phyloP scores from a whole-genome alignment of 352 stramenopile genomes.

The Globisporangium irregulare region DNA sequence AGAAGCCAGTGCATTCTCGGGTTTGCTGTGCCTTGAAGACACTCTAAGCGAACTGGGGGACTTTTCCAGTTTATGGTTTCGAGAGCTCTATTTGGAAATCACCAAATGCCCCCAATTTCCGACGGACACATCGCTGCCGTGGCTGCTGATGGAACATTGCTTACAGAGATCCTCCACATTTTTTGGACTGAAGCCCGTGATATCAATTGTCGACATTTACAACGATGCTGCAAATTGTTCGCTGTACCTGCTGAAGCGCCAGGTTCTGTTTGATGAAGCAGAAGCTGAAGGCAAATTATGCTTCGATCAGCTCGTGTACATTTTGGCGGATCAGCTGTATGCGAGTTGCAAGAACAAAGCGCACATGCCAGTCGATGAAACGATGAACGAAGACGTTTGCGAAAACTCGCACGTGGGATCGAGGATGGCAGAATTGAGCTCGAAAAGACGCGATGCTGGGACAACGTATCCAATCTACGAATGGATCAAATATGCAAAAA shows the following conservation, averaged over 20 bases:
- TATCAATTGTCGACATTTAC: constrained; percentile 81
- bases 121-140: constrained; percentile 79
- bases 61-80: constrained; percentile 77
- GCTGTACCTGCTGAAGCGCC: constrained; percentile 51
- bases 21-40: constrained; percentile 51
- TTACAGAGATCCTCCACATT: constrained; percentile 25
- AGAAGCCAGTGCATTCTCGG: constrained; percentile 39
- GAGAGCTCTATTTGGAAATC: constrained; percentile 79
- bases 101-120: constrained; percentile 71
- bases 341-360: constrained; percentile 48
- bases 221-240: constrained; percentile 69
- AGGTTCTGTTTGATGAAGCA: constrained; percentile 79
- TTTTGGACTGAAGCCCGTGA: constrained; percentile 26
- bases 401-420: not conserved
- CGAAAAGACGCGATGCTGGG: not conserved
- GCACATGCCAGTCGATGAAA: not conserved
- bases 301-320: constrained; percentile 76
- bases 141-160: constrained; percentile 68
- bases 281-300: constrained; percentile 79
- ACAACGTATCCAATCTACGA: constrained; percentile 24
- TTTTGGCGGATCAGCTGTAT: constrained; percentile 65
- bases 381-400: not conserved
- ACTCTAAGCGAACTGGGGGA: constrained; percentile 50
- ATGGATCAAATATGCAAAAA: constrained; percentile 26
- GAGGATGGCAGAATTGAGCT: not conserved